Evolutionary conservation across 495 filamentous ascomycete genomes (phyloP).

Genomic region (Podospora bellae-mahoneyi): DNA sequence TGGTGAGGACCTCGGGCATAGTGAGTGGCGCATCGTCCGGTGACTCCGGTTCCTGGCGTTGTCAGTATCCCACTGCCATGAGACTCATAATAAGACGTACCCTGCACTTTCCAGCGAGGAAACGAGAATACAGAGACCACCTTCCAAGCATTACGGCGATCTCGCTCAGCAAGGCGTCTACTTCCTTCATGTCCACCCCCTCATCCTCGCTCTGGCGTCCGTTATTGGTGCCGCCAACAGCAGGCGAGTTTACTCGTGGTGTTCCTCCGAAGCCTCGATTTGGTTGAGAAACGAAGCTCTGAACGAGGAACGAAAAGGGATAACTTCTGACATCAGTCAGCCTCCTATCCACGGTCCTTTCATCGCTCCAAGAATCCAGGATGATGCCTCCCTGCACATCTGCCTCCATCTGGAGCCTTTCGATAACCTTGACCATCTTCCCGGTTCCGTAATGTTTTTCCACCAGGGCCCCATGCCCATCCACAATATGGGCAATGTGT

Average conservation of each 20-base stretch:
- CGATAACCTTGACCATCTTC: conserved; percentile 94
- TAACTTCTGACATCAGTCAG: conserved; percentile 94
- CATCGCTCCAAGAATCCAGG: conserved; percentile 91
- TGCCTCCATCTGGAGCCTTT: conserved; percentile 86
- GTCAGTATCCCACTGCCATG: conserved; percentile 25
- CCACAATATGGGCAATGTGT: conserved; percentile 94
- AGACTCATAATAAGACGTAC: conserved; percentile 46
- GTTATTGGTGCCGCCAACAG: conserved; percentile 50
- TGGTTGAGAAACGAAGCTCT: conserved; percentile 77
- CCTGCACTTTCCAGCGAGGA: conserved; percentile 77
- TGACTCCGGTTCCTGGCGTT: conserved; percentile 40
- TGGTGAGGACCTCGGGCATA: conserved; percentile 66
- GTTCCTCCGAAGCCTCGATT: conserved; percentile 54
- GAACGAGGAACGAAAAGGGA: conserved; percentile 92
- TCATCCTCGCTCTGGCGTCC: conserved; percentile 70
- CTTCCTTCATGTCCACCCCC: conserved; percentile 90
- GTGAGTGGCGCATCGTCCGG: conserved; percentile 46
- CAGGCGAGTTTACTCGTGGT: conserved; percentile 60
- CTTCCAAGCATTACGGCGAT: conserved; percentile 85
- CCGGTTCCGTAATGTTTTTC: conserved; percentile 89
- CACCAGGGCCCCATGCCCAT: conserved; percentile 82
- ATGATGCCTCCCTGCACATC: conserved; percentile 98
- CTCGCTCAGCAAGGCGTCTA: conserved; percentile 82
- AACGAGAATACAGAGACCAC: conserved; percentile 90
- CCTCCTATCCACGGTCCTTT: conserved; percentile 74